These are phyloP conservation scores for Triglochin maritima DNA, from an alignment of 106 monocot genomes.

Conservation along the genomic window DNA sequence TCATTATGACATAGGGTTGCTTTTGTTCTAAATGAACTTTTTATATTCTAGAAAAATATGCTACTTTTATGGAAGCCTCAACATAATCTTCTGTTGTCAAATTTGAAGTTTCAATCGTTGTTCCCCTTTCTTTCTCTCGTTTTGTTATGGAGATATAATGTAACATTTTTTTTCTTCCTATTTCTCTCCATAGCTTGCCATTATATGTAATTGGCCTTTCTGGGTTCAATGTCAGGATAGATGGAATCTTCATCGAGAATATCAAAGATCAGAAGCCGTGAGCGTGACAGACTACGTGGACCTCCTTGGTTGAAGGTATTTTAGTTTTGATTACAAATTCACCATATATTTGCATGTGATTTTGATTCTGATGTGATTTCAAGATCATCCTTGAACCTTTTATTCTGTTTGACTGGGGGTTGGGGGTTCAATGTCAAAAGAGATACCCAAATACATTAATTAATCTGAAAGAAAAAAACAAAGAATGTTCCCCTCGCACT, in stretches of 20 bases:
- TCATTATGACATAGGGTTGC: too few species aligned
- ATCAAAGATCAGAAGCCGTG: conserved; percentile 80
- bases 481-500: too few species aligned
- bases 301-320: conserved; percentile 94
- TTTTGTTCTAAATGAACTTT: too few species aligned
- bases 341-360: neutral
- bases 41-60: too few species aligned
- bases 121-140: too few species aligned
- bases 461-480: too few species aligned
- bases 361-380: neutral
- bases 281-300: conserved; percentile 74
- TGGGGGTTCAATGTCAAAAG: too few species aligned
- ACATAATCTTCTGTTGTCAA: too few species aligned
- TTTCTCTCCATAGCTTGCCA: neutral
- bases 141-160: neutral
- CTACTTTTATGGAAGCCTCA: too few species aligned
- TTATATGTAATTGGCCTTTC: neutral
- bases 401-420: too few species aligned
- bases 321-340: neutral
- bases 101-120: neutral
- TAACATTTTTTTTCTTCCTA: neutral
- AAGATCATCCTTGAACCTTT: too few species aligned
- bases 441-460: too few species aligned
- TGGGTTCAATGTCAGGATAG: conserved; percentile 31
- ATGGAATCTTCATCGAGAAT: conserved; percentile 95